These are phyloP conservation scores for Lachancea mirantina DNA, from an alignment of 805 yeast species.

Conservation along the genomic window DNA sequence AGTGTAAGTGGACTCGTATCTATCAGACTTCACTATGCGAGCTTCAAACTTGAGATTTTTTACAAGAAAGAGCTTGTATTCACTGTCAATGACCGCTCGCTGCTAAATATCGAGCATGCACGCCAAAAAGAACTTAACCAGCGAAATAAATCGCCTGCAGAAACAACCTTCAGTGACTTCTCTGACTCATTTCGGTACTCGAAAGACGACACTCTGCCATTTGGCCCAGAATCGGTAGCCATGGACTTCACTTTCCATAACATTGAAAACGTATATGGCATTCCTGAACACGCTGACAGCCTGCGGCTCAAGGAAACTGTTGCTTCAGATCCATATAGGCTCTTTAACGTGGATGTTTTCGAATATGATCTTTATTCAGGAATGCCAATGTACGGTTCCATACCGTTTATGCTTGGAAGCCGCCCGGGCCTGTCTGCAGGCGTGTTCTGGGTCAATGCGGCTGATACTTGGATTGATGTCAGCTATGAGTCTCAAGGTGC, in stretches of 20 bases:
- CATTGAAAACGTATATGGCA: conserved; percentile 71
- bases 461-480: conserved; percentile 87
- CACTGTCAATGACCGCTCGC: conserved; percentile 57
- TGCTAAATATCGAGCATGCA: conserved; percentile 79
- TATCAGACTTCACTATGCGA: conserved; percentile 38
- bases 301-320: conserved; percentile 66
- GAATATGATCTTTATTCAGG: conserved; percentile 81
- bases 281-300: conserved; percentile 92
- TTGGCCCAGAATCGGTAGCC: conserved; percentile 88
- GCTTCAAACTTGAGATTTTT: conserved; percentile 45
- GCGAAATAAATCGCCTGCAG: conserved; percentile 45
- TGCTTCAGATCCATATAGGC: conserved; percentile 64
- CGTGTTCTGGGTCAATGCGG: conserved; percentile 85
- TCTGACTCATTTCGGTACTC: conserved; percentile 66
- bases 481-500: conserved; percentile 15
- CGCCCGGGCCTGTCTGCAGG: conserved; percentile 57
- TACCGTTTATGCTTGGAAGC: conserved; percentile 78
- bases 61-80: conserved; percentile 43
- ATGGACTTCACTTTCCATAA: conserved; percentile 63
- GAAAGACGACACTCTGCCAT: conserved; percentile 53
- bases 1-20: conserved; percentile 27
- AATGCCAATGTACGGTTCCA: conserved; percentile 91
- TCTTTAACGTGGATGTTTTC: conserved; percentile 90
- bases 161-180: conserved; percentile 60
- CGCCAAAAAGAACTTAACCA: conserved; percentile 42